phyloP scores from a whole-genome alignment of 2,329 filamentous ascomycete genomes.

The Metarhizium anisopliae region DNA sequence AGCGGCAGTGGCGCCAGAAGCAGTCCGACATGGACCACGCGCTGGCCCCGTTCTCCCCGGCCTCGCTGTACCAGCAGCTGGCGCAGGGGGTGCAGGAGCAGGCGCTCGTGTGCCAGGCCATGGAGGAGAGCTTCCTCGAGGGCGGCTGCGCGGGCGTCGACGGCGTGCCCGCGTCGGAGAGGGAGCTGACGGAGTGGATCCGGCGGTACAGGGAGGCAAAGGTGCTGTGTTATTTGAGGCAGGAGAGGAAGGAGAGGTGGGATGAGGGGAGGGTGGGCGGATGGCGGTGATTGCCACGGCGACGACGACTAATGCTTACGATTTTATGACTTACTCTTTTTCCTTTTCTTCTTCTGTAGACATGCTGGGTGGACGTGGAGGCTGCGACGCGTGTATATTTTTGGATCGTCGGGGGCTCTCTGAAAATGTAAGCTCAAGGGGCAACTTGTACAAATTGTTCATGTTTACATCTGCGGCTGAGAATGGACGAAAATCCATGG shows the following conservation, averaged over 20 bases:
- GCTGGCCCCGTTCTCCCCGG: constrained; percentile 75
- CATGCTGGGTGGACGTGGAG: too few relatives aligned
- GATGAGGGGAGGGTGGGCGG: constrained; percentile 92
- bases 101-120: constrained; percentile 65
- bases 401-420: too few relatives aligned
- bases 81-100: constrained; percentile 73
- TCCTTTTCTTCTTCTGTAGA: too few relatives aligned
- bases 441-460: too few relatives aligned
- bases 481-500: too few relatives aligned
- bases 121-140: constrained; percentile 91
- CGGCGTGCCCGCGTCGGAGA: constrained; percentile 51
- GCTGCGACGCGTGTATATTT: too few relatives aligned
- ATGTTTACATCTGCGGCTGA: too few relatives aligned
- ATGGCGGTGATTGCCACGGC: constrained; percentile 56
- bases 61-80: constrained; percentile 75
- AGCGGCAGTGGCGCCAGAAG: constrained; percentile 86
- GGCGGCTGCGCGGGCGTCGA: constrained; percentile 23
- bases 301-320: neutral
- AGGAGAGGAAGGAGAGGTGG: constrained; percentile 87
- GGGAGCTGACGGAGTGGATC: constrained; percentile 81
- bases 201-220: constrained; percentile 71
- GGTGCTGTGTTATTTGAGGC: constrained; percentile 67
- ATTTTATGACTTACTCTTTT: too few relatives aligned
- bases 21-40: constrained; percentile 83
- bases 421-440: too few relatives aligned